Evolutionary conservation across 129 eudicot genomes (phyloP), one percentile per base, ranked within the genome.

Genomic region (Erigeron canadensis): DNA sequence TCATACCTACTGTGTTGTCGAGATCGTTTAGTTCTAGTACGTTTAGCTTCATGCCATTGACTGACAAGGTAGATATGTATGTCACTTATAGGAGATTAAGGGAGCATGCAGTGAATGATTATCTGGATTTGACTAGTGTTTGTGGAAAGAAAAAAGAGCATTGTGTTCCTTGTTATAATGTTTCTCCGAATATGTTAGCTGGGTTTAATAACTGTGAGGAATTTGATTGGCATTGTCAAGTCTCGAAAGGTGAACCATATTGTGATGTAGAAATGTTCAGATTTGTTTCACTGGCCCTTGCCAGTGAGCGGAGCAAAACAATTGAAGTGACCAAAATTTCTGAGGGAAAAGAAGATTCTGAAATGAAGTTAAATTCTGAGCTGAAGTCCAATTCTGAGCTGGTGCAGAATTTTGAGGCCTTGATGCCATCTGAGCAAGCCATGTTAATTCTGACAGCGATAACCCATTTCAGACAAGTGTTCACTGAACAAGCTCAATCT

Each of bases 141-240:
- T 94, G 98, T 84, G 90, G 88, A 39, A 94, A 83, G 74, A 96
- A 94, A 71, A 84, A 79, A 76, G 98, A 89, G 71, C 83, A 84
- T 78, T 89, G 82, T 82, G 95, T 89, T 19, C 98, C 98, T 45
- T 94, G 98, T 80, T 94, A 94, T 71, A 89, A 94, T 67, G 89
- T 87, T 40, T 83, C 95, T 48, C 90, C 81, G 4, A 89, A 85
- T 73, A 63, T 89, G 71, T 80, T 81, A 64, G 79, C 76, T 50
- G 95, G 96, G 53, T 87, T 78, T 41, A 87, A 84, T 73, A 83
- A 87, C 62, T 95, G 96, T 45, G 95, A 87, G 77, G 98, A 94
- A 80, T 87, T 87, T 82, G 96, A 94, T 84, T 82, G 98, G 23
- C 98, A 94, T 75, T 94, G 98, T 79, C 91, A 86, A 78, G 73